Base-by-base conservation (phyloP, 306 rosid species). In the Alnus rubra region DNA sequence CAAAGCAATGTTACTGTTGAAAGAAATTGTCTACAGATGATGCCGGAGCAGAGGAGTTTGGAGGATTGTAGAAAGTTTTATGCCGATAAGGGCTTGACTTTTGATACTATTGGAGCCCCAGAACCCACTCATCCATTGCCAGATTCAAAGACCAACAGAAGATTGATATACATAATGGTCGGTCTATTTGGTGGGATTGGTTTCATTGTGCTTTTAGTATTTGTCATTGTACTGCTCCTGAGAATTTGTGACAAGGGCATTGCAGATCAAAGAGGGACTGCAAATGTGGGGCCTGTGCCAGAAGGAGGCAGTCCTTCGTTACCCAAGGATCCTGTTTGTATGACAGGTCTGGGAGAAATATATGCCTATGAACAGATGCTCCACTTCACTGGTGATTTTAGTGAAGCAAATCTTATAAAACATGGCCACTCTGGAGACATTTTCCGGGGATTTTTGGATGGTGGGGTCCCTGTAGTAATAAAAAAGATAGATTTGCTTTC, bases 341-440 rank as follows among this genome's bases (percentile, higher is more conserved):
- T 78, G 54, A 60, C 86, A 47, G 91, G 87, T 4, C 74, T 84
- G 14, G 98, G 92, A n/a, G 94, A 91, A 69, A 82, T 88, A 69
- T 91, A 85, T 85, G 81, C 87, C 28, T 90, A 88, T 56, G 92
- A 86, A 80, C 93, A 96, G 88, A 76, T 96, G 39, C 84, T 90
- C 69, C 89, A 68, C 8, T 71, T 80, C 54, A 89, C 97, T 9
- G 77, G 83, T 35, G 87, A 89, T 84, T 91, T 93, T 83, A 82
- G 86, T 75, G 93, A 96, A 76, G 72, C 83, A 62, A 96, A 84
- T 86, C 80, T 93, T 60, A 80, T 96, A 77, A 93, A 91, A 78
- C 93, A 85, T 6, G 99, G 99, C 70, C 99, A 89, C 79, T 93
- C 99, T 44, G 99, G 99, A 80, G 96, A 88, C 80, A 79, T 96